These are phyloP conservation scores for Glycine latifolia DNA, from an alignment of 306 rosid species.

Conservation along the genomic window DNA sequence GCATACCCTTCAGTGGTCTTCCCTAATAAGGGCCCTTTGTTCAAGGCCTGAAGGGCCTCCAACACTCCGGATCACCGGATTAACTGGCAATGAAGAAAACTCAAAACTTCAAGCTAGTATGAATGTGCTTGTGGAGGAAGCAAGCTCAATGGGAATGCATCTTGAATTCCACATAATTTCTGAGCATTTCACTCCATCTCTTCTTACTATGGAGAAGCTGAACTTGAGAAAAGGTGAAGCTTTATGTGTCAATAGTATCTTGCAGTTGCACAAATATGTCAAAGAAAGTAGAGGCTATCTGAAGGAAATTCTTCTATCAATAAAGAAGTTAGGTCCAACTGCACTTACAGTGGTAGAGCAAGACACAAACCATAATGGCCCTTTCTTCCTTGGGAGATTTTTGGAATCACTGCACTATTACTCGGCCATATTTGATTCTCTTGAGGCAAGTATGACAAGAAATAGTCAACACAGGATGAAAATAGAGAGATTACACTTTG, in stretches of 20 bases:
- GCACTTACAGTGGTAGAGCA: slow-evolving; percentile 71
- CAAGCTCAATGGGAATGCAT: slow-evolving; percentile 62
- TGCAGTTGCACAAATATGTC: slow-evolving; percentile 69
- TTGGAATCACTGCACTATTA: slow-evolving; percentile 79
- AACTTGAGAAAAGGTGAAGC: slow-evolving; percentile 73
- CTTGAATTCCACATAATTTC: slow-evolving; percentile 54
- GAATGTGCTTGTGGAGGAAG: slow-evolving; percentile 64
- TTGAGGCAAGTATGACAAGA: slow-evolving; percentile 68
- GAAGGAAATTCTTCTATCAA: slow-evolving; percentile 70
- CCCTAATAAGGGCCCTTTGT: slow-evolving; percentile 71
- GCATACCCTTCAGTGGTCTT: slow-evolving; percentile 81
- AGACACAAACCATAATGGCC: slow-evolving; percentile 87
- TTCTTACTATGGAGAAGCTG: slow-evolving; percentile 66
- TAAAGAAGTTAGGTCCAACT: slow-evolving; percentile 67
- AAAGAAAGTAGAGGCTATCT: slow-evolving; percentile 76
- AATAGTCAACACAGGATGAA: slow-evolving; percentile 68
- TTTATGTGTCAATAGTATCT: slow-evolving; percentile 64
- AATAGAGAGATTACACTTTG: slow-evolving; percentile 67
- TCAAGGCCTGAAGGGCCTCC: slow-evolving; percentile 75
- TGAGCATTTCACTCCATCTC: slow-evolving; percentile 57
- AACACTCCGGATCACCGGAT: slow-evolving; percentile 64
- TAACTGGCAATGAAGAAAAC: slow-evolving; percentile 43
- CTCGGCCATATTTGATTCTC: slow-evolving; percentile 82
- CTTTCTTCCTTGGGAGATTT: slow-evolving; percentile 84
- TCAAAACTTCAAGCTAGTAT: slow-evolving; percentile 56